Percentiles rank a stretch among this genome's conserved stretches.
Evolutionary conservation across 495 filamentous ascomycete species (phyloP).

Genomic region (Amphirosellinia nigrospora): DNA sequence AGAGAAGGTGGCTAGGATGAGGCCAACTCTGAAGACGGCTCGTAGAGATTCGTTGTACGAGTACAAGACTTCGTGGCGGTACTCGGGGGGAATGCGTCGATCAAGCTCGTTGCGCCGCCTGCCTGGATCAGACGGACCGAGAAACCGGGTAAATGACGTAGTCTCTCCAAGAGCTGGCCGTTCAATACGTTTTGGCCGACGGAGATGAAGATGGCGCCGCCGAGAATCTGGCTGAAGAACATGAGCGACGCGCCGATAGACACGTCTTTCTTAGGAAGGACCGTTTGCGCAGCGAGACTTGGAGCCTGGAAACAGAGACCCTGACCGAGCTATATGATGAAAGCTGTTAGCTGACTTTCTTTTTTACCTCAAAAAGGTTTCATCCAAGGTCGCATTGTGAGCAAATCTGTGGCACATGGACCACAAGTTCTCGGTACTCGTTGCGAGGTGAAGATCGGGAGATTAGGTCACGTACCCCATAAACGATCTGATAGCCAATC

Average conservation of each 20-base stretch:
- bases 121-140: constrained; percentile 54
- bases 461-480: constrained; percentile 49
- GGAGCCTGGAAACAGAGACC: constrained; percentile 47
- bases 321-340: constrained; percentile 40
- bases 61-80: constrained; percentile 56
- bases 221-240: constrained; percentile 66
- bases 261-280: constrained; percentile 59
- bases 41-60: constrained; percentile 74
- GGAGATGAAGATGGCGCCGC: constrained; percentile 66
- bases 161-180: constrained; percentile 56
- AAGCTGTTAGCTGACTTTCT: not conserved
- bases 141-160: constrained; percentile 53
- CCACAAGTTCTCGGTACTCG: constrained; percentile 32
- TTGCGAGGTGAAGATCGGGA: constrained; percentile 27
- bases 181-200: constrained; percentile 67
- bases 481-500: constrained; percentile 72
- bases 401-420: not conserved
- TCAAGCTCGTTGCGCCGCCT: constrained; percentile 70
- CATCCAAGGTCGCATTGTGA: not conserved
- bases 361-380: not conserved
- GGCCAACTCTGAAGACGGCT: constrained; percentile 66
- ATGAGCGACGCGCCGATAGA: constrained; percentile 66
- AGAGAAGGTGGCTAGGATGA: constrained; percentile 63
- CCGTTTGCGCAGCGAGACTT: constrained; percentile 53
- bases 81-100: constrained; percentile 52